phyloP scores from a whole-genome alignment of 176 grass and related monocot genomes.

The Poa annua region DNA sequence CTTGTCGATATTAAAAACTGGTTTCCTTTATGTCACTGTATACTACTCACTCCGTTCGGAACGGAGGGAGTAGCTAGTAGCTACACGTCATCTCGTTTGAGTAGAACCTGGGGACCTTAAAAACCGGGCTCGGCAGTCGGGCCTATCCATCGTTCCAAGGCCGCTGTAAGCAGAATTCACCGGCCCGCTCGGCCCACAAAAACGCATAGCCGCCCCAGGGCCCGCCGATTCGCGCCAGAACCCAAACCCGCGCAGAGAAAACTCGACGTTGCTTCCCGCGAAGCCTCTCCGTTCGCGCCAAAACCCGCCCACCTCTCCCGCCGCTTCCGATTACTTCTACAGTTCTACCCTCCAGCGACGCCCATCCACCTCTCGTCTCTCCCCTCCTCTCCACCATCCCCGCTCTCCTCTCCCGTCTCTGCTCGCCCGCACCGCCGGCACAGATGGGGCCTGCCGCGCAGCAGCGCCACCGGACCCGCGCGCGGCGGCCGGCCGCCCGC shows the following conservation, averaged over 20 bases:
- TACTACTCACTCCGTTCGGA: too few relatives aligned
- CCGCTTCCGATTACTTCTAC: constrained; percentile 34
- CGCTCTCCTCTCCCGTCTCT: too few relatives aligned
- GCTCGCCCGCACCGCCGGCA: too few relatives aligned
- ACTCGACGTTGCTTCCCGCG: constrained; percentile 36
- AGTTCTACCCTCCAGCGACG: background rate
- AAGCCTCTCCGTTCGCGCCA: constrained; percentile 43
- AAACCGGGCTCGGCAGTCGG: too few relatives aligned
- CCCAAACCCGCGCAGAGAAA: background rate
- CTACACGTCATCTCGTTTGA: too few relatives aligned
- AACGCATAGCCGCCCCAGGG: background rate
- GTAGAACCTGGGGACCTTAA: too few relatives aligned
- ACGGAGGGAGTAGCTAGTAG: too few relatives aligned
- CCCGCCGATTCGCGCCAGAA: constrained; percentile 27
- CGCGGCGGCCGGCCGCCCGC: constrained; percentile 25
- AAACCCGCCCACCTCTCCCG: constrained; percentile 34
- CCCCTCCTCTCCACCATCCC: background rate
- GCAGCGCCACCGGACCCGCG: constrained; percentile 53
- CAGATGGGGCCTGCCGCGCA: constrained; percentile 46
- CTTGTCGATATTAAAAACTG: too few relatives aligned
- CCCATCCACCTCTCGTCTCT: background rate
- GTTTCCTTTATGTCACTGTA: too few relatives aligned
- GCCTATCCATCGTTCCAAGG: background rate
- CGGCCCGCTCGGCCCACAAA: background rate
- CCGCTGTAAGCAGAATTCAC: background rate